A percentile compares a stretch with the other conserved stretches of the same genome.
Conservation (phyloP, 257 asterid genomes). For the Ajuga chamaepitys region DNA sequence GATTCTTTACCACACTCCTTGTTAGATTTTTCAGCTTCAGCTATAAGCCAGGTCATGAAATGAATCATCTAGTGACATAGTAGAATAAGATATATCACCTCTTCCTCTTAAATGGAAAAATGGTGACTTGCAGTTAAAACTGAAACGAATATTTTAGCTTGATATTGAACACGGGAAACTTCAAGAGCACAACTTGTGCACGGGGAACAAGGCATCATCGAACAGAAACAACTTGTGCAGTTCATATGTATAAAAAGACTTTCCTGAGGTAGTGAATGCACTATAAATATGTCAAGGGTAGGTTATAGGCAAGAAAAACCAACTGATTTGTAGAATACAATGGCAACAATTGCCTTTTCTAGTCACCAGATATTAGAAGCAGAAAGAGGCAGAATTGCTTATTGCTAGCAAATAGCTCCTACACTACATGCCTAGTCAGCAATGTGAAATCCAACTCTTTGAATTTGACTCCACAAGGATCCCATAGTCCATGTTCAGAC, state of each 20-base stretch:
- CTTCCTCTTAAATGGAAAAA: not conserved
- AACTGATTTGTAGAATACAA: not conserved
- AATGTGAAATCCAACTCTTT: not conserved
- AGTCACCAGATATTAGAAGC: no score
- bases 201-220: not conserved
- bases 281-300: not conserved
- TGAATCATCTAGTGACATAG: constrained; percentile 7
- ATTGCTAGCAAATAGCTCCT: constrained; percentile 8
- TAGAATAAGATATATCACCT: not conserved
- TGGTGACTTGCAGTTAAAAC: not conserved
- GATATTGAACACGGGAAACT: not conserved
- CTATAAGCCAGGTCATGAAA: constrained; percentile 31
- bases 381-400: no score
- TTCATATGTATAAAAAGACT: not conserved
- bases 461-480: constrained; percentile 8
- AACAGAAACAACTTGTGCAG: not conserved
- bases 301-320: not conserved
- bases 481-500: not conserved
- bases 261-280: not conserved
- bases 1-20: constrained; percentile 48
- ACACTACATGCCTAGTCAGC: not conserved
- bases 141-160: not conserved
- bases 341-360: not conserved
- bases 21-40: constrained; percentile 63
- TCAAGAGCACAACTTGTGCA: not conserved